Percentiles rank a stretch among this genome's conserved stretches.
Evolutionary conservation across 805 yeast species (phyloP).

Genomic region (Komagataella populi): DNA sequence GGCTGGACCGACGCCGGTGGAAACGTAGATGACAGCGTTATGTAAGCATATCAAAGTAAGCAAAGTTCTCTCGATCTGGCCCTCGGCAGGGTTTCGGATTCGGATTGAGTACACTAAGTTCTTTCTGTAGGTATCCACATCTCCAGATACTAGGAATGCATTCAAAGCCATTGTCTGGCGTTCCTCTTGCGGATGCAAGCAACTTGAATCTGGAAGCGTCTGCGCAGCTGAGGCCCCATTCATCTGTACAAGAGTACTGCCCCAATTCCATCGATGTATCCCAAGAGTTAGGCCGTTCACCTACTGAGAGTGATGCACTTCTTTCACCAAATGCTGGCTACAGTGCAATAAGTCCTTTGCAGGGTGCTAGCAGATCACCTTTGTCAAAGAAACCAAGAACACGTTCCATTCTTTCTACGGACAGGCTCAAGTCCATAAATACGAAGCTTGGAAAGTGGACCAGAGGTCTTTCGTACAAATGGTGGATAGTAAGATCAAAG

Average conservation of each 20-base stretch:
- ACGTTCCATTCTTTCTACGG: neutral
- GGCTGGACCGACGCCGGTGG: constrained; percentile 87
- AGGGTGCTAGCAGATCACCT: neutral
- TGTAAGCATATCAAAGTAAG: neutral
- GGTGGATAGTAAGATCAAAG: neutral
- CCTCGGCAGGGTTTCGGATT: neutral
- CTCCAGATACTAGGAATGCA: neutral
- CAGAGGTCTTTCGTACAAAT: neutral
- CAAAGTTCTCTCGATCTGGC: neutral
- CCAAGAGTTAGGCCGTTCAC: neutral
- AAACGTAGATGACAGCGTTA: constrained; percentile 16
- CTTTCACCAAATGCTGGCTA: neutral
- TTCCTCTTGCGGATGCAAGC: neutral
- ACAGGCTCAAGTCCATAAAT: neutral
- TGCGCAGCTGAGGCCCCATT: neutral
- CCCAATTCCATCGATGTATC: neutral
- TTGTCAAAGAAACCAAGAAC: neutral
- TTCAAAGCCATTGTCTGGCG: neutral
- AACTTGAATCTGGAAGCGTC: neutral
- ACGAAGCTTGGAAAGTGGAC: neutral
- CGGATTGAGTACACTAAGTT: neutral
- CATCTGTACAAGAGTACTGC: neutral
- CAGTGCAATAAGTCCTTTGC: neutral
- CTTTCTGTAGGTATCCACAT: neutral
- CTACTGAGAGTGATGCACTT: neutral